Base-by-base conservation (phyloP, 169 alveolate species). In the Eimeria maxima region DNA sequence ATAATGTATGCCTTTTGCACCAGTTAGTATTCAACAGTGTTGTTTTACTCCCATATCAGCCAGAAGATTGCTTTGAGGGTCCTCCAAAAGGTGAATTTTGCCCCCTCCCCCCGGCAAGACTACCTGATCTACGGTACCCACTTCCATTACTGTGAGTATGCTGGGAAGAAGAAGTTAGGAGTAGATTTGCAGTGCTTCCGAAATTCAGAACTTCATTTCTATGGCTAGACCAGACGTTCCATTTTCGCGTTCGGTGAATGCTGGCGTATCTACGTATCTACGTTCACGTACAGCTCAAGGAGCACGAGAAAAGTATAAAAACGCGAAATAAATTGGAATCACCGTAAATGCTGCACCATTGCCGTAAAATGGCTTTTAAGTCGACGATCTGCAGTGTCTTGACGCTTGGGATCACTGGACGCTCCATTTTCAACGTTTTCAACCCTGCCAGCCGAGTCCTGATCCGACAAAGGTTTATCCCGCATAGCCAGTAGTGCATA, bases 321-420 rank as follows among this genome's bases (percentile, higher is more conserved):
- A 8, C 27, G 91, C 33, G 6, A 55, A 6, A 22, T 10, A 24
- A 18, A 80, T 3, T 47, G 60, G 50, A 24, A 24, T 50, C 29
- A 27, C 50, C 0, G 47, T 80, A 29, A 80, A 24, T 80, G 90
- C 69, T 50, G 47, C 11, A 53, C 47, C 18, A 14, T n/a, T 33
- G n/a, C 50, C 33, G 1, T 33, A 44, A 55, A 16, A 47, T 6
- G 44, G 65, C 74, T 38, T n/a, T 83, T 53, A 7, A 5, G 11
- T 22, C 73, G 13, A 29, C 73, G 33, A 6, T 50, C 33, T 53
- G 91, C 22, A 47, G 71, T 55, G 91, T 83, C 91, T 83, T 10
- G 73, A 83, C 91, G 33, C 91, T 57, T 27, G 10, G n/a, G 57
- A 55, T 27, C 16, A 27, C 33, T 33, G 11, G 60, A 18, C 86